These are phyloP conservation scores for Cucurbita maxima DNA, from an alignment of 306 rosid species.

Conservation along the genomic window DNA sequence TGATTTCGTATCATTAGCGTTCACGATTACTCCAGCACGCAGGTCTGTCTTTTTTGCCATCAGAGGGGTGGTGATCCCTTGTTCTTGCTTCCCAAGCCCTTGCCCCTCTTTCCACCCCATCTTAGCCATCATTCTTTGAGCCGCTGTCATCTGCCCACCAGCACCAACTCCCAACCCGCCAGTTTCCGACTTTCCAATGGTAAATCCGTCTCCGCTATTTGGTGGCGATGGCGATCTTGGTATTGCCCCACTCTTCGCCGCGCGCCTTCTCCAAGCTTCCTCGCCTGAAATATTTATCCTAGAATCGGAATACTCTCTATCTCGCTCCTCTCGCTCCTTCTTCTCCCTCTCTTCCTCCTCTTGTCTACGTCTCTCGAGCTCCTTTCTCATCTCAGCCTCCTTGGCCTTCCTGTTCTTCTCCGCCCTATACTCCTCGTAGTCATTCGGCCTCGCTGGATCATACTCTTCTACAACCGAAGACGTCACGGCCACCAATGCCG, in stretches of 20 bases:
- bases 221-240: slow-evolving; percentile 82
- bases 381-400: slow-evolving; percentile 71
- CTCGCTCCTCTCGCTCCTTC: slow-evolving; percentile 31
- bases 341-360: slow-evolving; percentile 52
- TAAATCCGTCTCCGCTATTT: slow-evolving; percentile 53
- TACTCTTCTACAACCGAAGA: slow-evolving; percentile 82
- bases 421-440: slow-evolving; percentile 78
- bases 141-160: slow-evolving; percentile 98
- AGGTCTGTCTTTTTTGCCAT: slow-evolving; percentile 95
- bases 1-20: slow-evolving; percentile 60
- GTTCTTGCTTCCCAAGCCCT: slow-evolving; percentile 94
- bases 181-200: slow-evolving; percentile 79
- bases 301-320: slow-evolving; percentile 36
- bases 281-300: slow-evolving; percentile 80
- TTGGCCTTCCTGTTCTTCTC: slow-evolving; percentile 65
- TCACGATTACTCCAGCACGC: slow-evolving; percentile 90
- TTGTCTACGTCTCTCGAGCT: slow-evolving; percentile 59
- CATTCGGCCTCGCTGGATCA: slow-evolving; percentile 90
- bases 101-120: slow-evolving; percentile 99
- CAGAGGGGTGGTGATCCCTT: slow-evolving; percentile 91
- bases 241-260: slow-evolving; percentile 62
- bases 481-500: slow-evolving; percentile 73
- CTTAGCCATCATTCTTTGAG: slow-evolving; percentile 98
- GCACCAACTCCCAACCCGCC: slow-evolving; percentile 87
- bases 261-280: slow-evolving; percentile 95